These are phyloP conservation scores for Arthrocladium fulminans DNA, from an alignment of 2,329 filamentous ascomycete genomes.

Conservation along the genomic window DNA sequence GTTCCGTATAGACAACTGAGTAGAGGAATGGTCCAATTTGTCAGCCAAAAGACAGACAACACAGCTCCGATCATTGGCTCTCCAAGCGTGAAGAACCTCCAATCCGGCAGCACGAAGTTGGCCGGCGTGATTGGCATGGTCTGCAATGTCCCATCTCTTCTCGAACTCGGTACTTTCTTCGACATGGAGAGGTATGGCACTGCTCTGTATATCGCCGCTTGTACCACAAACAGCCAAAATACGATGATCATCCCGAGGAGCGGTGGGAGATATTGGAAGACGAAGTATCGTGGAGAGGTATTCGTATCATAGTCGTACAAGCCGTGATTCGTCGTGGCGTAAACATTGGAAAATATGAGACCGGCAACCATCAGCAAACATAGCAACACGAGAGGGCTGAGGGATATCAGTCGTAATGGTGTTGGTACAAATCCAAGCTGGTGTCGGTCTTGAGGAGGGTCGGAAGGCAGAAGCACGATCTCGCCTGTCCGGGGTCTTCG, in stretches of 20 bases:
- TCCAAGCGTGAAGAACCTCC: conserved; percentile 59
- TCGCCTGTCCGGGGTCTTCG: conserved; percentile 15
- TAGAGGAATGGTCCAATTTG: conserved; percentile 71
- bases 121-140: conserved; percentile 50
- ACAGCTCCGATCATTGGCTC: conserved; percentile 59
- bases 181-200: conserved; percentile 70
- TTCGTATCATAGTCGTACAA: conserved; percentile 61
- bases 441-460: conserved; percentile 38
- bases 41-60: conserved; percentile 64
- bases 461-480: conserved; percentile 31
- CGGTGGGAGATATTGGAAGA: conserved; percentile 78
- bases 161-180: conserved; percentile 4
- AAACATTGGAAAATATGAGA: conserved; percentile 64
- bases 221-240: conserved; percentile 67
- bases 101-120: conserved; percentile 59
- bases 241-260: conserved; percentile 62
- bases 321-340: conserved; percentile 54
- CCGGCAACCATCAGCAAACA: conserved; percentile 62
- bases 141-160: conserved; percentile 53
- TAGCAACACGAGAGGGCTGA: conserved; percentile 52
- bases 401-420: conserved; percentile 58
- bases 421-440: conserved; percentile 61
- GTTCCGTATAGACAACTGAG: conserved; percentile 67
- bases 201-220: conserved; percentile 64
- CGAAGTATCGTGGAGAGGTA: conserved; percentile 67